A percentile compares a stretch with the other conserved stretches of the same genome.
These are phyloP conservation scores for Cubamyces lactineus DNA, from an alignment of 768 basidiomycete genomes.

Conservation along the genomic window DNA sequence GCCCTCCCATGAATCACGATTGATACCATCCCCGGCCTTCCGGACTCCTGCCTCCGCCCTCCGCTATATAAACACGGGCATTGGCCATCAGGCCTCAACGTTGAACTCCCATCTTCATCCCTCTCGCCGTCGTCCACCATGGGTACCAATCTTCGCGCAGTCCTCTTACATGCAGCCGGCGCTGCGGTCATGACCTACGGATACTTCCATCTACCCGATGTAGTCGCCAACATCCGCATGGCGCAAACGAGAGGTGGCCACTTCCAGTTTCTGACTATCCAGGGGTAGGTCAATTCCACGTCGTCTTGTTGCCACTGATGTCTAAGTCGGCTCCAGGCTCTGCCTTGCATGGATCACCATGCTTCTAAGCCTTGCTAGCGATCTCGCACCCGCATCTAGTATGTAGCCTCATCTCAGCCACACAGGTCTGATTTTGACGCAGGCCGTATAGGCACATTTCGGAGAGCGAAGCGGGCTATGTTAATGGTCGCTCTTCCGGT, in stretches of 20 bases:
- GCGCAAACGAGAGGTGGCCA: slow-evolving; percentile 60
- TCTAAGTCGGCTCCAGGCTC: slow-evolving; percentile 33
- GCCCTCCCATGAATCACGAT: too few species aligned
- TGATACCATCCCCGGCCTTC: too few species aligned
- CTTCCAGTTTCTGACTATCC: slow-evolving; percentile 76
- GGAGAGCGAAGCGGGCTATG: slow-evolving; percentile 54
- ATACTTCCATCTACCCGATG: slow-evolving; percentile 29
- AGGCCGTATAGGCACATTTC: slow-evolving; percentile 39
- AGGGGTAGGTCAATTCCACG: slow-evolving; percentile 53
- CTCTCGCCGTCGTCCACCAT: not conserved
- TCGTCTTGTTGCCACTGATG: not conserved
- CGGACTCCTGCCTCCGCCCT: too few species aligned
- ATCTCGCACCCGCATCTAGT: slow-evolving; percentile 39
- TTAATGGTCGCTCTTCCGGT: slow-evolving; percentile 73
- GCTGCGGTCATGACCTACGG: slow-evolving; percentile 43
- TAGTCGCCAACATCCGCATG: slow-evolving; percentile 38
- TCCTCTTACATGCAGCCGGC: slow-evolving; percentile 38
- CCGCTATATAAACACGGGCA: not conserved
- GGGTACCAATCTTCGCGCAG: slow-evolving; percentile 18
- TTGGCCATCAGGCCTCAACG: not conserved
- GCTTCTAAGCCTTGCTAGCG: slow-evolving; percentile 43
- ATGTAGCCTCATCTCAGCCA: not conserved
- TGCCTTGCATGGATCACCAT: slow-evolving; percentile 45
- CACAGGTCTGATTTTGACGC: not conserved
- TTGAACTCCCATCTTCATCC: not conserved